These are phyloP conservation scores for Candida parachauliodes DNA, from an alignment of 805 yeast species.

Conservation along the genomic window DNA sequence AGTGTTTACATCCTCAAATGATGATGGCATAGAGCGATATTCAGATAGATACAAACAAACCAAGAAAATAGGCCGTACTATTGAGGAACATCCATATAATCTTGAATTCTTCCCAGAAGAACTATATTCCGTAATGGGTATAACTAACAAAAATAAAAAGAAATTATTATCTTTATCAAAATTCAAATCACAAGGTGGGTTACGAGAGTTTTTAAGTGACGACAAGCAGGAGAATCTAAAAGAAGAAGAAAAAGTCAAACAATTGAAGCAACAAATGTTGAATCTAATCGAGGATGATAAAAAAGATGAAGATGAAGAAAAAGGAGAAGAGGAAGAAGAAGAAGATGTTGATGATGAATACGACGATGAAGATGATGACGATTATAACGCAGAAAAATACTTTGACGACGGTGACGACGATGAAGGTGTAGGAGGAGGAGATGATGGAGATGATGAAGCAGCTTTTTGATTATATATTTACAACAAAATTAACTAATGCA, in stretches of 20 bases:
- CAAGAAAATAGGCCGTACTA: constrained; percentile 65
- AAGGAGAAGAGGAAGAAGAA: constrained; percentile 45
- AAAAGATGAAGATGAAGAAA: constrained; percentile 32
- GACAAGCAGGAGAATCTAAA: constrained; percentile 23
- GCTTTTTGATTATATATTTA: constrained; percentile 47
- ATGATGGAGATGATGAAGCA: constrained; percentile 66
- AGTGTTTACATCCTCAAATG: constrained; percentile 13
- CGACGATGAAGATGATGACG: constrained; percentile 74
- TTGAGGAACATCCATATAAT: constrained; percentile 75
- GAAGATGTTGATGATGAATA: constrained; percentile 64
- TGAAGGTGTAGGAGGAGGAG: constrained; percentile 52
- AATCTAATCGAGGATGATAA: constrained; percentile 43
- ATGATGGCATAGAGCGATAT: constrained; percentile 76
- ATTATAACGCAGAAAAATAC: constrained; percentile 75
- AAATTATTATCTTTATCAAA: constrained; percentile 42
- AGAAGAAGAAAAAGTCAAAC: constrained; percentile 26
- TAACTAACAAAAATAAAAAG: constrained; percentile 50
- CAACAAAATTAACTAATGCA: constrained; percentile 48
- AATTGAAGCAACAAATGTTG: constrained; percentile 41
- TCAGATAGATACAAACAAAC: constrained; percentile 75
- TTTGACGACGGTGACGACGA: constrained; percentile 67
- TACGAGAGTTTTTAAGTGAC: constrained; percentile 28
- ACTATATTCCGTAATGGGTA: constrained; percentile 67
- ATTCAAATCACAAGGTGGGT: constrained; percentile 37
- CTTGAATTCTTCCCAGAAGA: constrained; percentile 74